Base-by-base conservation (phyloP, 352 stramenopile species). In the Globisporangium nodosum region DNA sequence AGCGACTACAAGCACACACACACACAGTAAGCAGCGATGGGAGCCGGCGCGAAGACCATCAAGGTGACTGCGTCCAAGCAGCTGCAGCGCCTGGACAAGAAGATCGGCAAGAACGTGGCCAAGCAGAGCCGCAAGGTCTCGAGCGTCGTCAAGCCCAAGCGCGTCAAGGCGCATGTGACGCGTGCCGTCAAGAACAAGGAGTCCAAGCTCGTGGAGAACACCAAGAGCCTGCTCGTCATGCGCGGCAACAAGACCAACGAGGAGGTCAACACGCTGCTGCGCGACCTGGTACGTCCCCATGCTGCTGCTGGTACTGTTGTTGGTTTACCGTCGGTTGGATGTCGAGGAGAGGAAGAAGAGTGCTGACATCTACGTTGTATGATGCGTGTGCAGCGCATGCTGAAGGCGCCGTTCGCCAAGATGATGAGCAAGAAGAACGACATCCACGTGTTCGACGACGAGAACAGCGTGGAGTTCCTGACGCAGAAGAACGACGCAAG, bases 401-500 rank as follows among this genome's bases (percentile, higher is more conserved):
- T 98, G 58, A 96, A 96, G 67, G 76, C 87, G 51, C 88, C 88
- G 13, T 76, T 92, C 54, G 75, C 77, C 52, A 94, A 94, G 64
- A 90, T 97, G 68, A 85, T 98, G 65, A 74, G 68, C 52, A 96
- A 96, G 73, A 97, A 97, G 66, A 97, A 97, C 71, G 90, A 97
- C 64, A 88, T 97, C 49, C 88, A 94, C 68, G 88, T 94, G 53
- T 98, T 98, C 56, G 92, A 98, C 42, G 91, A 98, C 65, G 82
- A 94, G 62, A 96, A 88, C 61, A 87, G 85, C 60, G 70, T 97
- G 24, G 92, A 98, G 71, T 97, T 98, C 63, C 67, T 98, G n/a
- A 88, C 82, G 59, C 70, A 93, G 61, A 99, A 99, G 83, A 99
- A 99, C 74, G 96, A 99, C 74, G 96, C 90, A 62, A 89, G 91